Base-by-base conservation (phyloP, 1,284 basidiomycete genomes). In the Termitomyces sp. region DNA sequence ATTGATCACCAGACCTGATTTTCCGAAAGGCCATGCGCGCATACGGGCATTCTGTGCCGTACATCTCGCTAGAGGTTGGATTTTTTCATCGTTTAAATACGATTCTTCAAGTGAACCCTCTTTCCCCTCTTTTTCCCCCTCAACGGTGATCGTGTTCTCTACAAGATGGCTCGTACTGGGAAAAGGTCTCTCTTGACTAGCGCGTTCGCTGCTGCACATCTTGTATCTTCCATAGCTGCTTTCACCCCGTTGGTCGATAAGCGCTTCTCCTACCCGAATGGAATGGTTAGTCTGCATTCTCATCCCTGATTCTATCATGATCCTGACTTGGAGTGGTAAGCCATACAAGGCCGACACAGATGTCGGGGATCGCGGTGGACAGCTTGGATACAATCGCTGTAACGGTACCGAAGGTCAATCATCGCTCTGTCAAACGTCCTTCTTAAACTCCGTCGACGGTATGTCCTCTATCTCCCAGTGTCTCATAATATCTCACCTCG, bases 311-410 rank as follows among this genome's bases (percentile, higher is more conserved):
- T 13, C 24, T 17, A 57, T 26, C 65, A 64, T 21, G 21, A 31
- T 48, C n/a, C 24, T 42, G 12, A 41, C 28, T 7, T 49, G 21
- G 28, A 15, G 15, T 38, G 31, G 33, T 41, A 50, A 73, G 71
- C 71, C 71, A 1, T 68, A 68, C 50, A 61, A 68, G 59, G 70
- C 68, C 24, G 71, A 73, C 33, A 69, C 70, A 1, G 70, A 70
- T 50, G 53, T 57, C 7, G 63, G 68, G 12, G 52, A 59, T 28
- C 68, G 71, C 40, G 71, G 70, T 4, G 52, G 53, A 6, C 71
- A 73, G 53, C 19, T 57, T 8, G 71, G 71, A 1, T 71, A 68
- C 53, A 73, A 73, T 54, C 61, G 62, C 3, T 73, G 71, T 56
- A 68, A 71, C 51, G 64, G 68, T 19, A 72, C 71, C 1, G 66